A percentile compares a stretch with the other conserved stretches of the same genome.
Evolutionary conservation across 2,329 filamentous ascomycete species (phyloP).

Genomic region (Diaporthe eres): DNA sequence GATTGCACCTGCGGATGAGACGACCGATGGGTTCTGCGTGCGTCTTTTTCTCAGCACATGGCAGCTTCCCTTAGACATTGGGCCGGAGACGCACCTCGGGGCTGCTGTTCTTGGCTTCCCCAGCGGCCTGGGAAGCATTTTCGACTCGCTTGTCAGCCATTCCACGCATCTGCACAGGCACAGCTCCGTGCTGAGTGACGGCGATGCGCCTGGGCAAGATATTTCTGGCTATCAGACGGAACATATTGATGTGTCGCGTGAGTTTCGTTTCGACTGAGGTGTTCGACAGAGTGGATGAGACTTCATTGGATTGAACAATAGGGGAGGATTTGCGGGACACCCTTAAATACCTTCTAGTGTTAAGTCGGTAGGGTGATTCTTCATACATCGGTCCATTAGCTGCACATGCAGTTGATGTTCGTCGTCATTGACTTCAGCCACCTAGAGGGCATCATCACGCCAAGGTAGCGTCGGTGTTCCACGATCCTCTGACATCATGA

Average conservation of each 20-base stretch:
- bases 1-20: constrained; percentile 6
- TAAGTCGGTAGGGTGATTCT: neutral
- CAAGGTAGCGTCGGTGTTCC: neutral
- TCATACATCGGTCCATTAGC: neutral
- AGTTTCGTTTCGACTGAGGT: neutral
- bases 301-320: neutral
- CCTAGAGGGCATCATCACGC: neutral
- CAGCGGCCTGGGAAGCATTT: constrained; percentile 15
- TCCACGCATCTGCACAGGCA: neutral
- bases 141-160: constrained; percentile 22
- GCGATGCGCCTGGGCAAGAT: neutral
- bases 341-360: neutral
- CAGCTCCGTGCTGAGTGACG: neutral
- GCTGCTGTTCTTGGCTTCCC: constrained; percentile 15
- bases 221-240: constrained; percentile 1
- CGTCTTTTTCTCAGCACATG: neutral
- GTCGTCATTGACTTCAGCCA: constrained; percentile 7
- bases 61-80: too few relatives aligned
- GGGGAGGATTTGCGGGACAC: too few relatives aligned
- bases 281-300: neutral
- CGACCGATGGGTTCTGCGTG: constrained; percentile 1
- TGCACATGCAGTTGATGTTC: neutral
- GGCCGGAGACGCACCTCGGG: neutral
- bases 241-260: neutral
- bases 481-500: constrained; percentile 1